Conservation (phyloP, 2,329 filamentous ascomycete genomes). For the Fusarium redolens region DNA sequence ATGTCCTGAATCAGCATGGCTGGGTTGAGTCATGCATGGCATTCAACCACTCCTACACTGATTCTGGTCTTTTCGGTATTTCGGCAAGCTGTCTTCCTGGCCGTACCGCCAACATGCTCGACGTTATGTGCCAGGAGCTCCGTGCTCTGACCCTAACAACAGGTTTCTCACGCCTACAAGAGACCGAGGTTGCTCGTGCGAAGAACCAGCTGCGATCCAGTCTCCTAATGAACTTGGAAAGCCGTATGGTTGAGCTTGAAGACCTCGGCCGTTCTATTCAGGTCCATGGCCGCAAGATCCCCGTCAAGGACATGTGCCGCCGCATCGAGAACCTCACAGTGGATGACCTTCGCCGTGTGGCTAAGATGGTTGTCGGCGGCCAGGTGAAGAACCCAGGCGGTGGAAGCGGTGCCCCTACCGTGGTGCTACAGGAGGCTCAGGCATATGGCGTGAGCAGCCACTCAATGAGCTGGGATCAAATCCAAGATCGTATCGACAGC, state of each 20-base stretch:
- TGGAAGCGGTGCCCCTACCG: constrained; percentile 90
- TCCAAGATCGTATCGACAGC: constrained; percentile 84
- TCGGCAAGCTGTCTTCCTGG: constrained; percentile 85
- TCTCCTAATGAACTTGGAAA: constrained; percentile 97
- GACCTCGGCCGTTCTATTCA: constrained; percentile 95
- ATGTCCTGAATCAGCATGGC: constrained; percentile 95
- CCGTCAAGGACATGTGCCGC: constrained; percentile 91
- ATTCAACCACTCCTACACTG: constrained; percentile 98
- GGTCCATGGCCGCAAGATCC: constrained; percentile 93
- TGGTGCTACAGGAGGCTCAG: constrained; percentile 92
- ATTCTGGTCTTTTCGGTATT: constrained; percentile 95
- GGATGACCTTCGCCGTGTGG: constrained; percentile 83
- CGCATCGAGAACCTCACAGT: constrained; percentile 87
- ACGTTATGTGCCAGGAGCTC: constrained; percentile 94
- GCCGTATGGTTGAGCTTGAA: constrained; percentile 96
- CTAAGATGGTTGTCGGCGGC: constrained; percentile 81
- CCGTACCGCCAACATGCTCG: constrained; percentile 84
- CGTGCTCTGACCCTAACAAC: constrained; percentile 79
- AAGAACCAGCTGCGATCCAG: constrained; percentile 96
- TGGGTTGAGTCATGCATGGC: constrained; percentile 97
- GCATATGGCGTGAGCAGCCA: constrained; percentile 75
- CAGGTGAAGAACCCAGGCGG: constrained; percentile 77
- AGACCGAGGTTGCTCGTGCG: constrained; percentile 85
- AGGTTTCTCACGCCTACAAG: constrained; percentile 77
- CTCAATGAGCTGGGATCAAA: constrained; percentile 84